Evolutionary conservation across 192 early-diverging fungal genomes (phyloP).

Genomic region (Entomortierella parvispora): DNA sequence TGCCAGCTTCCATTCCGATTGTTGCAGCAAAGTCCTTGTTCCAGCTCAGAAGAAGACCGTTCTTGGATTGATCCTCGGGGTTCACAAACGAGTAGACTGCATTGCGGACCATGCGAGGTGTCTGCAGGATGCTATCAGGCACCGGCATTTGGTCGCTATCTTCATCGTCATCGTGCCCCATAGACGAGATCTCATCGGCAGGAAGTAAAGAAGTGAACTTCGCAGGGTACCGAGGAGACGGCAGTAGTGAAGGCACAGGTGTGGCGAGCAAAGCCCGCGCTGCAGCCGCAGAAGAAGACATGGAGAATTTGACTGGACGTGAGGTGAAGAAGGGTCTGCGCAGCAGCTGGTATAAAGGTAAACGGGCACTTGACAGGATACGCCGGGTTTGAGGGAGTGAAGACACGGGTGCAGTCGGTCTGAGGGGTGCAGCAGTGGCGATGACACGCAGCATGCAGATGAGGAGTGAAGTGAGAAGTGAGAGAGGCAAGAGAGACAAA

Average conservation of each 20-base stretch:
- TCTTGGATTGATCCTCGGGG: conserved; percentile 53
- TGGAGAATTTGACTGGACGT: too few species aligned
- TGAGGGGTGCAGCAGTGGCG: too few species aligned
- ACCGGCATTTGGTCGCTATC: conserved; percentile 14
- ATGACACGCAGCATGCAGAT: conserved; percentile 3
- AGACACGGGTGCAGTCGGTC: neutral
- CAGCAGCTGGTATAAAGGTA: too few species aligned
- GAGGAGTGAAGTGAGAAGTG: neutral
- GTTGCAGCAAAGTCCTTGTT: conserved; percentile 24
- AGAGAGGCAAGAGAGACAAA: neutral
- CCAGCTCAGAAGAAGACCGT: conserved; percentile 32
- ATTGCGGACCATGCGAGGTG: conserved; percentile 51
- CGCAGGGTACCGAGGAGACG: conserved; percentile 25
- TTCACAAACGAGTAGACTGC: conserved; percentile 55
- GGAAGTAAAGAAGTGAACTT: conserved; percentile 50
- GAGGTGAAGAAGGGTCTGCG: too few species aligned
- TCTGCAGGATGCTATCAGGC: conserved; percentile 35
- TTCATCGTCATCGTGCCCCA: conserved; percentile 17
- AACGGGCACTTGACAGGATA: too few species aligned
- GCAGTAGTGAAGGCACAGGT: conserved; percentile 23
- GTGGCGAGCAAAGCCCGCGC: neutral
- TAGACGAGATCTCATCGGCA: conserved; percentile 38
- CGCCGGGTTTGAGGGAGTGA: neutral
- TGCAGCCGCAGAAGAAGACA: neutral
- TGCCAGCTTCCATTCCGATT: conserved; percentile 35